These are phyloP conservation scores for Zymoseptoria passerinii DNA, from an alignment of 2,329 filamentous ascomycete species.

Conservation along the genomic window DNA sequence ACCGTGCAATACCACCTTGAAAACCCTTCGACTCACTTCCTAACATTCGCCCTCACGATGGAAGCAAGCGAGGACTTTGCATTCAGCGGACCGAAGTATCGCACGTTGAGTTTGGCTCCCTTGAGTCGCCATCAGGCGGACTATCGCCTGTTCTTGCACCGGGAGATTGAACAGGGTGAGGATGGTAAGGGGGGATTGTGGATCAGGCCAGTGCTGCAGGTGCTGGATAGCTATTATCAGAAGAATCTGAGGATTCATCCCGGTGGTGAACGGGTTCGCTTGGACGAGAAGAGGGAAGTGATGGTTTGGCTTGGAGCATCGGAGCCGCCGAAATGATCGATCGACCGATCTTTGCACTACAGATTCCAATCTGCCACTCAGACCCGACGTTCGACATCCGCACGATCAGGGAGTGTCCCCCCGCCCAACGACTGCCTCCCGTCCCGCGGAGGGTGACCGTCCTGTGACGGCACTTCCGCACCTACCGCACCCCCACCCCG, in stretches of 20 bases:
- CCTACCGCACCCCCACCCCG: background rate
- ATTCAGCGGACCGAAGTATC: conserved; percentile 80
- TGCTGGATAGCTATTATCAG: conserved; percentile 87
- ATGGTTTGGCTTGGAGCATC: background rate
- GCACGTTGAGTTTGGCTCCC: conserved; percentile 71
- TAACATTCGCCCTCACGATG: conserved; percentile 88
- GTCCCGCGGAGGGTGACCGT: background rate
- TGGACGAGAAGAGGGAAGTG: conserved; percentile 41
- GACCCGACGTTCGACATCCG: background rate
- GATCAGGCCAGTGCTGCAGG: conserved; percentile 64
- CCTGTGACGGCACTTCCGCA: background rate
- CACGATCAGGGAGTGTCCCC: background rate
- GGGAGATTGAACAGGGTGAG: conserved; percentile 4
- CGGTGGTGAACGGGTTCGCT: conserved; percentile 63
- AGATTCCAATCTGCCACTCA: background rate
- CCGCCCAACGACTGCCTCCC: background rate
- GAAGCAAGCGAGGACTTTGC: conserved; percentile 88
- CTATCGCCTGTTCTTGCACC: conserved; percentile 64
- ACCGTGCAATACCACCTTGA: conserved; percentile 64
- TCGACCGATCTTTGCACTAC: background rate
- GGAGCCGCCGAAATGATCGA: background rate
- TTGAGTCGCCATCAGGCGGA: conserved; percentile 65
- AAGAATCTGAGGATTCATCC: conserved; percentile 76
- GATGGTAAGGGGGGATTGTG: conserved; percentile 45
- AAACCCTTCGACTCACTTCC: conserved; percentile 88